Conservation (phyloP, 2,329 filamentous ascomycete genomes). For the Bipolaris cookei region DNA sequence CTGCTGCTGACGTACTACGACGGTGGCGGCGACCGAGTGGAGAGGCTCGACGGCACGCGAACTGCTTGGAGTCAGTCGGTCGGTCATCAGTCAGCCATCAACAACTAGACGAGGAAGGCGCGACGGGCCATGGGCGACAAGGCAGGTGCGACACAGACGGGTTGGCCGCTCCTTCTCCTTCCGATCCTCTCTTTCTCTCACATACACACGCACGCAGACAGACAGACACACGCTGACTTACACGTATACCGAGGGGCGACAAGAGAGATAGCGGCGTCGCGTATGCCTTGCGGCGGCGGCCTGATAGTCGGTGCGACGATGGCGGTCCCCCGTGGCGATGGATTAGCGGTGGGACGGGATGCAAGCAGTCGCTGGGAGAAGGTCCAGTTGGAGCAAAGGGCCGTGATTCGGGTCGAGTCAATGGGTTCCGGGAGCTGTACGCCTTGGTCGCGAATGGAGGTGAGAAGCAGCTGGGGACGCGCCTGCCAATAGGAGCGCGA, state of each 20-base stretch:
- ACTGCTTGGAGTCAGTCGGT: conserved; percentile 5
- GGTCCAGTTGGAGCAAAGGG: conserved; percentile 11
- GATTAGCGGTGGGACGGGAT: conserved; percentile 22
- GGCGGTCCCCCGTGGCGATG: conserved; percentile 7
- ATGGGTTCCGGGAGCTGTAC: conserved; percentile 7
- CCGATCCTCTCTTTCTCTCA: not conserved
- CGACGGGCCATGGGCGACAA: conserved; percentile 5
- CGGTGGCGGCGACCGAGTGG: not conserved
- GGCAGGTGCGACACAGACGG: conserved; percentile 16
- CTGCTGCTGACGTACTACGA: conserved; percentile 22
- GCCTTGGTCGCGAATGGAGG: conserved; percentile 13
- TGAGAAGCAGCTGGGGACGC: conserved; percentile 10
- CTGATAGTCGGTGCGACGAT: conserved; percentile 23
- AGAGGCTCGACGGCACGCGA: conserved; percentile 13
- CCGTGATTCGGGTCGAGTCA: conserved; percentile 23
- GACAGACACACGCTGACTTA: not conserved
- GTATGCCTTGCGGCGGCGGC: conserved; percentile 3
- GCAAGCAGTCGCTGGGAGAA: conserved; percentile 17
- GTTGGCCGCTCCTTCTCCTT: not conserved
- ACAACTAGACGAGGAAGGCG: not conserved
- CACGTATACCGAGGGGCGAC: not conserved
- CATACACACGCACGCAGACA: not conserved
- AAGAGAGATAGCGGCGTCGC: conserved; percentile 1
- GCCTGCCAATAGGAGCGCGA: conserved; percentile 20
- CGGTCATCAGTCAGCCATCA: too few species aligned